A percentile compares a stretch with the other conserved stretches of the same genome.
Evolutionary conservation across 1,139 yeast genomes (phyloP).

Genomic region (Geotrichum cucujoidarum): DNA sequence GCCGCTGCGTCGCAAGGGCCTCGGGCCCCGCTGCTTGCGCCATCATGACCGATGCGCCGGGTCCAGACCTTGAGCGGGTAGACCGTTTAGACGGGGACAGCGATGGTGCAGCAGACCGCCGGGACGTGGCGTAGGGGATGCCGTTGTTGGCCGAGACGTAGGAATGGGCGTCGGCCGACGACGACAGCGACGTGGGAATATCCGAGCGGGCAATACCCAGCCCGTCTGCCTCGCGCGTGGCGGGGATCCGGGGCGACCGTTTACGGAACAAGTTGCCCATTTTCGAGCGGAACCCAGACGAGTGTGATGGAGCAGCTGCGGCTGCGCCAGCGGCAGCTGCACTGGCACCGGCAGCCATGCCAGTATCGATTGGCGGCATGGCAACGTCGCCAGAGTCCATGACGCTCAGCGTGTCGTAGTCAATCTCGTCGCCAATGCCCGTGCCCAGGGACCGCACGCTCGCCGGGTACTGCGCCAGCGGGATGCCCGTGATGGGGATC

Average conservation of each 20-base stretch:
- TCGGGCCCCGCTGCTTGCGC: neutral
- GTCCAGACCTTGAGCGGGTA: neutral
- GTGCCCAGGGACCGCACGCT: constrained; percentile 6
- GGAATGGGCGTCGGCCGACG: constrained; percentile 4
- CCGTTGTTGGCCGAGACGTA: neutral
- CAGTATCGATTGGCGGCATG: constrained; percentile 1
- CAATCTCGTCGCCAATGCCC: constrained; percentile 6
- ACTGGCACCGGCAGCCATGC: neutral
- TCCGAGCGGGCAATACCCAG: neutral
- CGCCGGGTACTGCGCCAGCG: constrained; percentile 5
- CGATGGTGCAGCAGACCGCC: neutral
- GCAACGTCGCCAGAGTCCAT: constrained; percentile 6
- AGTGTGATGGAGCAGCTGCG: neutral
- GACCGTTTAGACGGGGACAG: neutral
- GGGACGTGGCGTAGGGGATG: constrained; percentile 1
- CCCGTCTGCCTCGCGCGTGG: neutral
- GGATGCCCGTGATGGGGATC: constrained; percentile 11
- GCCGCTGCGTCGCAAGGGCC: neutral
- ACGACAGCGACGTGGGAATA: constrained; percentile 9
- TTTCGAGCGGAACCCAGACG: constrained; percentile 1
- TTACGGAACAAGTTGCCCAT: constrained; percentile 8
- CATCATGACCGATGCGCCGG: neutral
- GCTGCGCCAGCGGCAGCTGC: neutral
- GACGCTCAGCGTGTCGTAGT: constrained; percentile 8
- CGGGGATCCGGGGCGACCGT: neutral